Base-by-base conservation (phyloP, 108 stramenopile genomes). In the Fragilariopsis cylindrus region DNA sequence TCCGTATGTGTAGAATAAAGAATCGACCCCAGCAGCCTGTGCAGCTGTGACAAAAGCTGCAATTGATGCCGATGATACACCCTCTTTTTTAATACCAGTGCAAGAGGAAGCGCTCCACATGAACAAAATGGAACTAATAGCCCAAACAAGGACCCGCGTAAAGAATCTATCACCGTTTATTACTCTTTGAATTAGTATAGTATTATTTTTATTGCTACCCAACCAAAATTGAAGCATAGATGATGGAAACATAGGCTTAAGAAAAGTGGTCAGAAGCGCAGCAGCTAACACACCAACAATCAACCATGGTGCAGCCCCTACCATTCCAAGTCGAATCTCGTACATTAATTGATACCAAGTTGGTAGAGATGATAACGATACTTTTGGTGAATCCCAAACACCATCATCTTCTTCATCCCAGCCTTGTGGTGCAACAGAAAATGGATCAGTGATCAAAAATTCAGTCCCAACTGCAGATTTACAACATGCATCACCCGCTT, bases 331-430 rank as follows among this genome's bases (percentile, higher is more conserved):
- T 11, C 65, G 73, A 13, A 68, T 68, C 42, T 63, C 62, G 62
- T 43, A 44, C 43, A 30, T 11, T n/a, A 63, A 40, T 9, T 44
- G 62, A 13, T 63, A 63, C 62, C 62, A 41, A 40, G 15, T 44
- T 44, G 62, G 62, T 4, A 63, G 62, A 15, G 43, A 42, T 15
- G 40, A 43, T n/a, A 63, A 13, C 12, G 41, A 3, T 19, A 68
- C 53, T 41, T 49, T 63, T 8, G 73, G 73, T 47, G 70, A 56
- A 42, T 70, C 69, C 70, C 70, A 76, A 18, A 70, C 70, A 40
- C 76, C 76, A 57, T 76, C 76, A 48, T 76, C 76, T 50, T 76
- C 76, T 41, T 76, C 76, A 55, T 76, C 76, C 76, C 76, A 76
- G n/a, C 30, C 6, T 7, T 0, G 12, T 2, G 76, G 76, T 70